These are phyloP conservation scores for Trichosanthes truncata DNA, from an alignment of 306 rosid species.

Conservation along the genomic window DNA sequence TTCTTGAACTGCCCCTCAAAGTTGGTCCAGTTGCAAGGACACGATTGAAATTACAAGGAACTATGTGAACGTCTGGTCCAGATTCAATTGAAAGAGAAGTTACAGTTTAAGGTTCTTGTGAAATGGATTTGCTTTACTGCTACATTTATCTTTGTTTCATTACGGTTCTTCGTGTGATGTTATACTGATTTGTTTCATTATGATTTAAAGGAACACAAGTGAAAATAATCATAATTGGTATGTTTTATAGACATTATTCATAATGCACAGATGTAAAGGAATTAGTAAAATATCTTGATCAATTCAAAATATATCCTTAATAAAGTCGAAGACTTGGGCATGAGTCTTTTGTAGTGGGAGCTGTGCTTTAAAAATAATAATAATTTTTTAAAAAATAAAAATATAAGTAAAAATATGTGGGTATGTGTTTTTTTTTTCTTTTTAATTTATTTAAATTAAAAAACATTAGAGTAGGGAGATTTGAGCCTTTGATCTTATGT, in stretches of 20 bases:
- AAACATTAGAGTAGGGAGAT: too few relatives aligned
- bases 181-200: not conserved
- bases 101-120: not conserved
- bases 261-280: not conserved
- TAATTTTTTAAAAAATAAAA: too few relatives aligned
- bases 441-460: too few relatives aligned
- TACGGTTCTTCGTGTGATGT: not conserved
- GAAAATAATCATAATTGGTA: not conserved
- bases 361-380: too few relatives aligned
- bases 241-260: not conserved
- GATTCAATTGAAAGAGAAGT: not conserved
- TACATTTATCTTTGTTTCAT: not conserved
- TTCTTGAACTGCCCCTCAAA: not conserved
- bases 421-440: too few relatives aligned
- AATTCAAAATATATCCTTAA: not conserved
- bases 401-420: too few relatives aligned
- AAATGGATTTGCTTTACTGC: not conserved
- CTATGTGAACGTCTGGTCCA: not conserved
- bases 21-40: not conserved
- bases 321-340: not conserved
- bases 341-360: not conserved
- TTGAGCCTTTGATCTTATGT: too few relatives aligned
- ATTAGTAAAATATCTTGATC: not conserved
- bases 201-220: not conserved
- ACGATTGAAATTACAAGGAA: not conserved